Evolutionary conservation across 2,329 filamentous ascomycete genomes (phyloP).

Genomic region (Xylariaceae sp.): DNA sequence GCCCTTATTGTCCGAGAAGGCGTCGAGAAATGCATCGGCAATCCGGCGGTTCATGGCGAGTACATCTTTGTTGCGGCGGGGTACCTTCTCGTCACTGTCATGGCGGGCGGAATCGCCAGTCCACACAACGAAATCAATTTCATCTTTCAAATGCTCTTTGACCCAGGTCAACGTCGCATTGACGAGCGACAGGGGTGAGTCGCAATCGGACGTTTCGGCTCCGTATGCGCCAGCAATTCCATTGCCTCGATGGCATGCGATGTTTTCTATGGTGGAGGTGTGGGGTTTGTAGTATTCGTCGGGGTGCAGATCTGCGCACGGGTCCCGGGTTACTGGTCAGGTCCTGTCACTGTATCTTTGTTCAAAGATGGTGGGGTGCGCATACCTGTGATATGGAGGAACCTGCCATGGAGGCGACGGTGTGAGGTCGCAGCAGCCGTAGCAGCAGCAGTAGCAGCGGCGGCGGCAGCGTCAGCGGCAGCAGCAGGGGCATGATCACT

Average conservation of each 20-base stretch:
- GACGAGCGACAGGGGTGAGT: constrained; percentile 72
- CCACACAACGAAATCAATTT: constrained; percentile 87
- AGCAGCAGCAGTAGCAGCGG: too few species aligned
- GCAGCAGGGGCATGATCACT: constrained; percentile 15
- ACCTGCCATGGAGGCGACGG: constrained; percentile 61
- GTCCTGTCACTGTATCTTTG: background rate
- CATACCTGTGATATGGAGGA: constrained; percentile 83
- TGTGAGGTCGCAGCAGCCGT: constrained; percentile 15
- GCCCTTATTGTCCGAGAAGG: constrained; percentile 59
- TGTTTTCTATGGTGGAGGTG: constrained; percentile 60
- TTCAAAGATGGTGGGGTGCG: constrained; percentile 20
- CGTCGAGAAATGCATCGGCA: constrained; percentile 67
- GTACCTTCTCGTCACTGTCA: constrained; percentile 76
- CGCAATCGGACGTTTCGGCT: constrained; percentile 81
- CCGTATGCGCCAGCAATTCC: constrained; percentile 78
- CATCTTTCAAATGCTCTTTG: constrained; percentile 64
- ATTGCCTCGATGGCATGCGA: constrained; percentile 72
- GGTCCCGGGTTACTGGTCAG: constrained; percentile 2
- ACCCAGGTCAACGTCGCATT: constrained; percentile 93
- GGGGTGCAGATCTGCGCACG: constrained; percentile 72
- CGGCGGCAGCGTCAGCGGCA: too few species aligned
- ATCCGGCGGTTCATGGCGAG: constrained; percentile 69
- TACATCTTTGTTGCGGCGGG: constrained; percentile 71
- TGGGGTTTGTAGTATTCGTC: constrained; percentile 81
- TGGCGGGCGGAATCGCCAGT: constrained; percentile 87